Base-by-base conservation (phyloP, 306 rosid species). In the Casuarina equisetifolia region DNA sequence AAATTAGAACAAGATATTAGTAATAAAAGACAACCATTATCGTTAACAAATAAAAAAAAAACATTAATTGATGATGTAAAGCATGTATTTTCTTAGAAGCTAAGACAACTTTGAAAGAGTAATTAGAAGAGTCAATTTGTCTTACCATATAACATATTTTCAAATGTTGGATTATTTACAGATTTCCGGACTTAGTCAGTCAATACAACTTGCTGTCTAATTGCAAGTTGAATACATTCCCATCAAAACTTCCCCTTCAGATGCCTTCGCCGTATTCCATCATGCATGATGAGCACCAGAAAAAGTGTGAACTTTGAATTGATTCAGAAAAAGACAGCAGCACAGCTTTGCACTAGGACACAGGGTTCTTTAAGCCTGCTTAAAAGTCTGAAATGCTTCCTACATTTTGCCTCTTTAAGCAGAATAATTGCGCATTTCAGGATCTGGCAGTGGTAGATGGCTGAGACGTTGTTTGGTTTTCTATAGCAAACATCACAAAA, bases 401-500 rank as follows among this genome's bases (percentile, higher is more conserved):
- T 63, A 80, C 82, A 84, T 35, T 17, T 54, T 85, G 88, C 84
- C 78, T 58, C 64, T 81, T 77, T 43, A 84, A 70, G 77, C 73
- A 16, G 40, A 88, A 88, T 15, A 83, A 76, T 78, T 88, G 62
- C 8, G 3, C 3, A 79, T 78, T 66, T 73, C 80, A 67, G 84
- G 79, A 82, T 75, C 87, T 42, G 59, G 73, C 72, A 40, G 9
- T 35, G n/a, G 16, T 25, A 1, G 64, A 81, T 80, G 85, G 84
- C 70, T 85, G 79, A 67, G 76, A 63, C 54, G 32, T 81, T 93
- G 91, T 80, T 85, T 86, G 83, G 76, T 82, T 82, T 25, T 82
- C 74, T 74, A 70, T 79, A 86, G 93, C 76, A 83, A 90, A 78
- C 53, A 48, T 71, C 53, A 52, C 38, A 11, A 70, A 44, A 44